These are phyloP conservation scores for Talaromyces marneffei DNA, from an alignment of 2,329 filamentous ascomycete species.

Conservation along the genomic window DNA sequence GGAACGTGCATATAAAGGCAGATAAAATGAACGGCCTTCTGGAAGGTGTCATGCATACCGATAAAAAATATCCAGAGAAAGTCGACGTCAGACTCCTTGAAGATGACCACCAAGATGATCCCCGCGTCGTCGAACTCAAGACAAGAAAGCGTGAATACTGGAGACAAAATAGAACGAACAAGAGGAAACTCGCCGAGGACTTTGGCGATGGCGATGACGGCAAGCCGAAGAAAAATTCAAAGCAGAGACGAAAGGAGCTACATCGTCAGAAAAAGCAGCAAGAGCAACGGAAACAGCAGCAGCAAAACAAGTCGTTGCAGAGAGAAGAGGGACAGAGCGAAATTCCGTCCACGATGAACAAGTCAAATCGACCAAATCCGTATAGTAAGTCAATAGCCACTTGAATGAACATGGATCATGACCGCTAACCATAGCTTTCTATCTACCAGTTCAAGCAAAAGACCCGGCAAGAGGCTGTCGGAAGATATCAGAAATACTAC, in stretches of 20 bases:
- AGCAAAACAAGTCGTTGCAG: conserved; percentile 24
- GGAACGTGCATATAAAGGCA: conserved; percentile 65
- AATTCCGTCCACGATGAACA: conserved; percentile 18
- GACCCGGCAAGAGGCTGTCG: conserved; percentile 38
- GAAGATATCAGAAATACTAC: conserved; percentile 46
- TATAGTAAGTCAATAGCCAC: conserved; percentile 28
- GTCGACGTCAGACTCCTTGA: conserved; percentile 55
- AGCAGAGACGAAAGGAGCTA: conserved; percentile 30
- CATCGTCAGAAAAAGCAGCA: conserved; percentile 27
- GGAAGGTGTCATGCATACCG: conserved; percentile 66
- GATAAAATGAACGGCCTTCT: conserved; percentile 50
- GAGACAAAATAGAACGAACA: conserved; percentile 42
- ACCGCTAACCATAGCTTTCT: conserved; percentile 10
- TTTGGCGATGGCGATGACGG: conserved; percentile 24
- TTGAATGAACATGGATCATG: not conserved
- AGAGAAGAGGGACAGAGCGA: conserved; percentile 27
- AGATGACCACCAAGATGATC: conserved; percentile 40
- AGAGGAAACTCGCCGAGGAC: conserved; percentile 21
- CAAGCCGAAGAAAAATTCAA: conserved; percentile 33
- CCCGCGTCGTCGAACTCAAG: conserved; percentile 53
- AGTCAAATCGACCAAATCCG: conserved; percentile 34
- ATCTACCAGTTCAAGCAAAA: conserved; percentile 41
- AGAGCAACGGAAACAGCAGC: conserved; percentile 26
- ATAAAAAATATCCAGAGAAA: conserved; percentile 47
- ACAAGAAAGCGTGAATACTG: conserved; percentile 62